A percentile compares a stretch with the other conserved stretches of the same genome.
Evolutionary conservation across 805 yeast species (phyloP).

Genomic region (Candida nemodendra): DNA sequence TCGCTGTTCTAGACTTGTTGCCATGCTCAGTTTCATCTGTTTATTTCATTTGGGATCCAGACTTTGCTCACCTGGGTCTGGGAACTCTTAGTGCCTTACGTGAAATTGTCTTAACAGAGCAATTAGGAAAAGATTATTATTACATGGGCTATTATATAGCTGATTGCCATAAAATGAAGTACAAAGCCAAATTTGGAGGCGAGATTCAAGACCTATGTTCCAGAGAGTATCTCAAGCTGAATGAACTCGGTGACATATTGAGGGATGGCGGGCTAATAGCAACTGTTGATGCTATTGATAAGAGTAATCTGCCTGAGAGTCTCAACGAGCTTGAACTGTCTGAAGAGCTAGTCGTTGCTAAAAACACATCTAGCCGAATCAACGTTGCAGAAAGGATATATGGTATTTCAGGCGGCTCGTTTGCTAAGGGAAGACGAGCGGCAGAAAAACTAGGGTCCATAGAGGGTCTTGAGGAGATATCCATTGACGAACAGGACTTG

Average conservation of each 20-base stretch:
- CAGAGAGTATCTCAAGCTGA: slow-evolving; percentile 41
- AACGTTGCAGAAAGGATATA: slow-evolving; percentile 39
- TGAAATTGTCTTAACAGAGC: slow-evolving; percentile 57
- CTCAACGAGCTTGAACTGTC: slow-evolving; percentile 4
- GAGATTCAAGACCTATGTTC: slow-evolving; percentile 59
- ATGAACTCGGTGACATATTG: slow-evolving; percentile 27
- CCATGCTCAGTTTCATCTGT: slow-evolving; percentile 80
- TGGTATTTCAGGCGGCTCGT: slow-evolving; percentile 35
- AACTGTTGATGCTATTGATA: background rate
- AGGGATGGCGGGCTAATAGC: slow-evolving; percentile 26
- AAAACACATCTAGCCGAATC: slow-evolving; percentile 7
- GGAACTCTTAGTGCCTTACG: slow-evolving; percentile 78
- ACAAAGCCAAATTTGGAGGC: slow-evolving; percentile 78
- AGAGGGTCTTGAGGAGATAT: slow-evolving; percentile 12
- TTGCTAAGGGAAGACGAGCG: slow-evolving; percentile 9
- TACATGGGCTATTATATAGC: slow-evolving; percentile 80
- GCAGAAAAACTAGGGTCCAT: slow-evolving; percentile 4
- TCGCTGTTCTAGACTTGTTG: slow-evolving; percentile 74
- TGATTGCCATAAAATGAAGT: slow-evolving; percentile 79
- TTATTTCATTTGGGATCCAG: slow-evolving; percentile 88
- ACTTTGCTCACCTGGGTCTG: slow-evolving; percentile 60
- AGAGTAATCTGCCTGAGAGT: slow-evolving; percentile 4
- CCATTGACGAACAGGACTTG: slow-evolving; percentile 15
- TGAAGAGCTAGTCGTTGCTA: slow-evolving; percentile 15
- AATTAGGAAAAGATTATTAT: slow-evolving; percentile 53